Evolutionary conservation across 768 basidiomycete genomes (phyloP).

Genomic region (Ramaria sp.): DNA sequence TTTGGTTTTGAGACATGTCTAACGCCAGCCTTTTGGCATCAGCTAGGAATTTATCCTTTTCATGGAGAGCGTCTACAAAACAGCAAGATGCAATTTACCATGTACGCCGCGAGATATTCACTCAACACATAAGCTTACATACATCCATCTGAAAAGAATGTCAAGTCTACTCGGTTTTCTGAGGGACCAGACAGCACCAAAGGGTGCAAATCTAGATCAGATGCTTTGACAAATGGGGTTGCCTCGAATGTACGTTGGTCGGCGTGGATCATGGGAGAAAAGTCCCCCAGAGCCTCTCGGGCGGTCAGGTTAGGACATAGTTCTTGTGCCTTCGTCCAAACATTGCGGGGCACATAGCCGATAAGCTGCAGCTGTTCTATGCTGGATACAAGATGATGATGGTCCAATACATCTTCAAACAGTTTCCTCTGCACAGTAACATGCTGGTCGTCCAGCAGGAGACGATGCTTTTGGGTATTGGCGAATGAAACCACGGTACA

Average conservation of each 20-base stretch:
- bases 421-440: not conserved
- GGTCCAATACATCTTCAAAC: not conserved
- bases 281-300: not conserved
- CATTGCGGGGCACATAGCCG: not conserved
- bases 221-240: not conserved
- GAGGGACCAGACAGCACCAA: conserved; percentile 52
- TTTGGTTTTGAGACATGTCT: conserved; percentile 64
- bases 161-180: conserved; percentile 58
- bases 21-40: conserved; percentile 58
- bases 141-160: conserved; percentile 78
- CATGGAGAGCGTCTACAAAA: conserved; percentile 39
- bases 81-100: not conserved
- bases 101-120: too few species aligned
- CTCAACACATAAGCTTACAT: conserved; percentile 18
- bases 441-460: not conserved
- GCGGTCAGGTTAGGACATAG: not conserved
- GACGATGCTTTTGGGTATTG: conserved; percentile 1
- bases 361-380: conserved; percentile 3
- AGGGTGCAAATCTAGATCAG: conserved; percentile 31
- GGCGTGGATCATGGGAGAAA: not conserved
- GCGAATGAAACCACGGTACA: not conserved
- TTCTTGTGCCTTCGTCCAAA: conserved; percentile 3
- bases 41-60: conserved; percentile 51
- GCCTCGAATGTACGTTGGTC: not conserved
- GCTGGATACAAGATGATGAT: not conserved